Evolutionary conservation across 257 asterid genomes (phyloP), one percentile per base, ranked within the genome.

Genomic region (Primulina eburnea): DNA sequence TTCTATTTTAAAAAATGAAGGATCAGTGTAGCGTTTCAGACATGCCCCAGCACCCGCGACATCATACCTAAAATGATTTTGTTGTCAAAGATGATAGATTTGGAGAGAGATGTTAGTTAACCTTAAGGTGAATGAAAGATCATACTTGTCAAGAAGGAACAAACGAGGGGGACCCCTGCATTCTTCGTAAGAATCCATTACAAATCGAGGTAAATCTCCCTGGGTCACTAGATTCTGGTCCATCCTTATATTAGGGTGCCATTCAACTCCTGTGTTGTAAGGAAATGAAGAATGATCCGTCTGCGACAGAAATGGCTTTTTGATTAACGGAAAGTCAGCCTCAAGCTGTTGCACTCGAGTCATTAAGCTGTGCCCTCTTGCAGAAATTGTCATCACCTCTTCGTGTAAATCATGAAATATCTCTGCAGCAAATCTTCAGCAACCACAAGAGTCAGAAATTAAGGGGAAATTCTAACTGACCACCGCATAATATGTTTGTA

Each of bases 21-120:
- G 99, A 73, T 94, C 97, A 3, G 99, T 89, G 82, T 87, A 94
- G 57, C 97, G 99, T 80, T 89, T 94, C 60, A 87, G 86, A 81
- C 96, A 90, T 69, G 97, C 95, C 75, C 99, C 99, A 82, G 95
- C 96, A 70, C 99, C 99, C 71, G 95, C 99, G 68, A 91, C 90
- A 80, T 94, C 99, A 78, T 89, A 94, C 92, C 99, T 94, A 70
- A 30, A 70, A 55, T 47, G 50, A 72, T 40, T 58, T 66, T 55
- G 65, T 65, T 47, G 66, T 67, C 47, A 55, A 55, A 29, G 57
- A 74, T 21, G 52, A 14, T 47, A n/a, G 12, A 37, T 24, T 26
- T 14, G 33, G 35, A 52, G 37, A 73, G 71, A 71, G 8, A 59
- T 60, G 2, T 30, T 20, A 29, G 67, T 67, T 47, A 33, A 70